Percentiles rank a stretch among this genome's conserved stretches.
Conservation (phyloP, 2,329 filamentous ascomycete species). For the Aureobasidium zeae region DNA sequence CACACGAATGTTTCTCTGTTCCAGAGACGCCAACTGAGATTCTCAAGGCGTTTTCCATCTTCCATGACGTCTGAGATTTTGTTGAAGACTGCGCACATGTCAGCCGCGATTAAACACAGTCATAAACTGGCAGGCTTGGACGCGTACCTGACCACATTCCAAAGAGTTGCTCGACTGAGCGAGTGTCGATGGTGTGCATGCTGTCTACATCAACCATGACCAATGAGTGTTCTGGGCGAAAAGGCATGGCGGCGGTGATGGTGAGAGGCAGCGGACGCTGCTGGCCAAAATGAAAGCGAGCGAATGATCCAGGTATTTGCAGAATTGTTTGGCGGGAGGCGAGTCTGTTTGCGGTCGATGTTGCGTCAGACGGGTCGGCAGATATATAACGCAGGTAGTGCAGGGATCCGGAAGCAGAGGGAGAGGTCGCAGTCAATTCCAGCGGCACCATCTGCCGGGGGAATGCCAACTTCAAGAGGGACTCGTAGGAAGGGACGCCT, state of each 20-base stretch:
- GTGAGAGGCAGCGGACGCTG: slow-evolving; percentile 5
- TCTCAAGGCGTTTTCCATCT: slow-evolving; percentile 84
- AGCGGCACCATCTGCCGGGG: slow-evolving; percentile 2
- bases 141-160: slow-evolving; percentile 90
- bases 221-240: slow-evolving; percentile 72
- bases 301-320: neutral
- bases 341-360: slow-evolving; percentile 12
- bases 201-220: slow-evolving; percentile 84
- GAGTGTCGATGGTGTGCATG: slow-evolving; percentile 89
- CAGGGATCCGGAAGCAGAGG: neutral
- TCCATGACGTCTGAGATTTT: slow-evolving; percentile 90
- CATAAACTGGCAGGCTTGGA: neutral
- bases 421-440: slow-evolving; percentile 5
- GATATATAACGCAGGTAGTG: neutral
- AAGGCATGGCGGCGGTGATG: slow-evolving; percentile 56
- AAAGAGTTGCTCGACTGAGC: slow-evolving; percentile 85
- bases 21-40: slow-evolving; percentile 93
- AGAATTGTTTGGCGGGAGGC: neutral
- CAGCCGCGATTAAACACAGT: slow-evolving; percentile 11
- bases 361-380: slow-evolving; percentile 13
- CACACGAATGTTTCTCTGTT: slow-evolving; percentile 58
- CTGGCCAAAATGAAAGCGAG: neutral
- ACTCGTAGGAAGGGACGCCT: too few species aligned
- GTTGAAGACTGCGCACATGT: slow-evolving; percentile 54
- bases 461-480: too few species aligned